Conservation (phyloP, 495 filamentous ascomycete species). For the Penicillium cinerascens region DNA sequence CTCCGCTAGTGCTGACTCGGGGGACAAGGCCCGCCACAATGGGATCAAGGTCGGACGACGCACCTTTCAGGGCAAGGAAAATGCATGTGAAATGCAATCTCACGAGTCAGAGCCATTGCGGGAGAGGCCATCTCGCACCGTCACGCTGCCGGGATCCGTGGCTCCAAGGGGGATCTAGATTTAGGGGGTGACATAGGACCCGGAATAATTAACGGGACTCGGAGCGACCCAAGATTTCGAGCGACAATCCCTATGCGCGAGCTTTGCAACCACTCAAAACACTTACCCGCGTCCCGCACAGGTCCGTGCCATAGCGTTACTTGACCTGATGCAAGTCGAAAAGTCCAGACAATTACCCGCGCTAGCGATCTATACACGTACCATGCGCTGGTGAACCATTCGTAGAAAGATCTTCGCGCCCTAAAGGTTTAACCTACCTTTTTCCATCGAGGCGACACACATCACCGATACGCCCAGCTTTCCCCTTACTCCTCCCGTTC, state of each 20-base stretch:
- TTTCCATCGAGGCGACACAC: not conserved
- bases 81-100: slow-evolving; percentile 2
- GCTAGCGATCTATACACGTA: slow-evolving; percentile 14
- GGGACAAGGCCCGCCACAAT: slow-evolving; percentile 6
- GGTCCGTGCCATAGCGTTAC: slow-evolving; percentile 1
- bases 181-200: not conserved
- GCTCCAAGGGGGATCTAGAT: not conserved
- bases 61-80: not conserved
- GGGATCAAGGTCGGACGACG: not conserved
- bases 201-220: not conserved
- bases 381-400: not conserved
- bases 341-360: not conserved
- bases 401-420: not conserved
- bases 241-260: slow-evolving; percentile 1
- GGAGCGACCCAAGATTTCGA: slow-evolving; percentile 1
- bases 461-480: no score
- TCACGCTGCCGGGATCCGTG: not conserved
- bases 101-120: not conserved
- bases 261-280: no score
- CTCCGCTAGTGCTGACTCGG: slow-evolving; percentile 20
- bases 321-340: no score
- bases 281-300: not conserved
- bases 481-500: no score
- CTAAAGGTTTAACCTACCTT: not conserved
- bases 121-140: not conserved